Percentiles rank a stretch among this genome's conserved stretches.
These are phyloP conservation scores for Withania somnifera DNA, from an alignment of 305 asterid species.

Conservation along the genomic window DNA sequence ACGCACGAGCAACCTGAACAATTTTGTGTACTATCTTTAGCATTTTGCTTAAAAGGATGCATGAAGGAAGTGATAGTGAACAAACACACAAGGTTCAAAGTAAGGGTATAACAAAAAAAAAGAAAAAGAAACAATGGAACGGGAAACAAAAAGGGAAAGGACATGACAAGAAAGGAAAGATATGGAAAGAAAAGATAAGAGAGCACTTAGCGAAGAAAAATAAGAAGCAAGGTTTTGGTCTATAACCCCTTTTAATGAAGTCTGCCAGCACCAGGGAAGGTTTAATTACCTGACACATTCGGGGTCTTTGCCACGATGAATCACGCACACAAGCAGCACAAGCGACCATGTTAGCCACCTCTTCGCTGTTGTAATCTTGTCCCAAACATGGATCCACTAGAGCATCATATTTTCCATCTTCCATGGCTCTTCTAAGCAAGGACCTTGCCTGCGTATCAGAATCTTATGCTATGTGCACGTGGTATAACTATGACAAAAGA, in stretches of 20 bases:
- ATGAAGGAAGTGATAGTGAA: neutral
- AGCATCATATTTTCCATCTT: constrained; percentile 8
- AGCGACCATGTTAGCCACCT: constrained; percentile 18
- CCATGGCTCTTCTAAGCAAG: constrained; percentile 10
- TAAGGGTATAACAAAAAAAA: too few relatives aligned
- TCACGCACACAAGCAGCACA: constrained; percentile 20
- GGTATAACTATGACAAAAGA: neutral
- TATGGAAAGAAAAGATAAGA: too few relatives aligned
- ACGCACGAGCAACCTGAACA: constrained; percentile 10
- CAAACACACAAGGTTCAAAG: too few relatives aligned
- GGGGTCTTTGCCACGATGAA: constrained; percentile 9
- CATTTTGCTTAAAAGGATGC: neutral
- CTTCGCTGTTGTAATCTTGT: constrained; percentile 6
- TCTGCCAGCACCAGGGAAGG: neutral
- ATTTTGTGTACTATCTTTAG: neutral
- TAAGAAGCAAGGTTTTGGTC: neutral
- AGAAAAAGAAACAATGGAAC: too few relatives aligned
- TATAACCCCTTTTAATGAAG: neutral
- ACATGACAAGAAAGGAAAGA: too few relatives aligned
- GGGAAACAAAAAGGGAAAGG: too few relatives aligned
- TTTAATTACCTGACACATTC: constrained; percentile 14
- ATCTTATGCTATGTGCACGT: neutral
- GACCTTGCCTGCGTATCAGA: constrained; percentile 13
- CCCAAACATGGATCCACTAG: constrained; percentile 12
- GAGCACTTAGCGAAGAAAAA: too few relatives aligned